Base-by-base conservation (phyloP, 345 rosid genomes). In the Balakata baccata region DNA sequence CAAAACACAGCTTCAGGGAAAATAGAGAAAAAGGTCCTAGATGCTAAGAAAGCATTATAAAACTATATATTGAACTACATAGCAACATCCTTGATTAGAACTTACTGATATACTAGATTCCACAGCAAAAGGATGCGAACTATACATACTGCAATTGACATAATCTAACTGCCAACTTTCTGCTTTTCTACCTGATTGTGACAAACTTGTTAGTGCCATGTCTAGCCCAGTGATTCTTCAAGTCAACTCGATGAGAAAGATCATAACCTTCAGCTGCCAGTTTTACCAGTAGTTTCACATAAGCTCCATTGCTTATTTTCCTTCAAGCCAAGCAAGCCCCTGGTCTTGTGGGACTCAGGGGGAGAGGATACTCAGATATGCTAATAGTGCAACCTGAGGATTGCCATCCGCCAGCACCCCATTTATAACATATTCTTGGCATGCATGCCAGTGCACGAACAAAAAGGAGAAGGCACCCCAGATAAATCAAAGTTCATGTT, bases 331-430 rank as follows among this genome's bases (percentile, higher is more conserved):
- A n/a, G 50, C 93, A 87, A 78, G 75, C 63, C 70, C 87, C 81
- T 0, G 85, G 93, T 73, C 85, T 86, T 17, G 85, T 85, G 60
- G 87, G 23, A 64, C 84, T 89, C 86, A 85, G 76, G 23, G 96
- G 96, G 10, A 87, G 90, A 50, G 91, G 90, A 73, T 82, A 84
- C 45, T 84, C 80, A 16, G 89, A 89, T 74, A 89, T 76, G 45
- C 71, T 83, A 6, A 72, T 80, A 37, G 87, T 89, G 82, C 93
- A 90, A 51, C 93, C 89, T 0, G 90, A 86, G 64, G 93, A 88
- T 78, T 90, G 93, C 91, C 96, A 87, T 37, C 93, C 87, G 20
- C 90, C 85, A 66, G 85, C 80, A 39, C 90, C 96, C 90, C 91
- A 89, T 74, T 82, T 85, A 84, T 86, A 85, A 82, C 93, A 89